Evolutionary conservation across 257 asterid species (phyloP), one percentile per base, ranked within the genome.

Genomic region (Lantana camara): DNA sequence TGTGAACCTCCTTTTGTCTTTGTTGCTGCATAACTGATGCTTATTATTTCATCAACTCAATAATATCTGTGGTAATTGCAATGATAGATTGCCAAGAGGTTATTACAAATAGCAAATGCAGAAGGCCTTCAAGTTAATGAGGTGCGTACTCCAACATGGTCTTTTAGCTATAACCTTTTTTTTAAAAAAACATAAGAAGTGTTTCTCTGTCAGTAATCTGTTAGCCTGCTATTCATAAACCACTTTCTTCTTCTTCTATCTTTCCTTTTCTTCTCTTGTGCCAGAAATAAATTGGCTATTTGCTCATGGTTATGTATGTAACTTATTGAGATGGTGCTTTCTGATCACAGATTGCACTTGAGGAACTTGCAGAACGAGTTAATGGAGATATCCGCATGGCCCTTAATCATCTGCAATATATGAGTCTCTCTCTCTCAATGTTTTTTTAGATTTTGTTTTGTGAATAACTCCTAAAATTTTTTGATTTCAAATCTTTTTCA

Each of bases 341-440:
- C 14, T 64, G 7, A 55, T 63, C 17, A 48, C 74, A 94, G 99
- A 85, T 88, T 82, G 93, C 96, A 29, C 85, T 94, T n/a, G 96
- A 90, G 83, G 99, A 94, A 74, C 87, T 94, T 80, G 92, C 89
- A 35, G 96, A 90, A 69, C 84, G 95, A 83, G 88, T 82, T 50
- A 85, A 86, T 66, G 99, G 99, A 47, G 99, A 94, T 76, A 83
- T 94, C 70, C 95, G 99, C 16, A 80, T 94, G 97, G 97, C 99
- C 75, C 70, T 94, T 66, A 94, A 94, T 77, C 95, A 94, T 60
- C 82, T 94, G 82, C 97, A 94, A 80, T 94, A 94, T 75, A 83
- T 90, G 99, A 74, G 96, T 62, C 95, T 94, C 60, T n/a, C n/a
- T n/a, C n/a, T n/a, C n/a, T n/a, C n/a, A n/a, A n/a, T n/a, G n/a